phyloP scores from a whole-genome alignment of 1,284 basidiomycete genomes.

The Schizophyllum amplum region DNA sequence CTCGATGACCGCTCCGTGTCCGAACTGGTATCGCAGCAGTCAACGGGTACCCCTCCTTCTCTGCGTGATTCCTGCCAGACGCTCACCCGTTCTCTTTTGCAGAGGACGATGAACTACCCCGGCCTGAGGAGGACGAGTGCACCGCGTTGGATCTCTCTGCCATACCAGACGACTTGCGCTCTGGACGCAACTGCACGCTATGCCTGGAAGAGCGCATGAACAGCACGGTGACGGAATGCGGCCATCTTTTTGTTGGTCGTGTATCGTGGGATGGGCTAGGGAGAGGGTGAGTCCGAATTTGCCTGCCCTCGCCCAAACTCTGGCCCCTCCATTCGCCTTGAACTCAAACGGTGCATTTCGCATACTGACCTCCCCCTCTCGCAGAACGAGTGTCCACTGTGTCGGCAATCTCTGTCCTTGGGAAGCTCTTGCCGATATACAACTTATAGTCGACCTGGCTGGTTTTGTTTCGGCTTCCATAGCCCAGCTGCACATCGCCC shows the following conservation, averaged over 20 bases:
- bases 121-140: constrained; percentile 56
- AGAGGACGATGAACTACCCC: constrained; percentile 43
- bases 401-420: constrained; percentile 72
- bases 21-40: constrained; percentile 36
- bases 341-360: too few relatives aligned
- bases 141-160: constrained; percentile 53
- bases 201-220: constrained; percentile 79
- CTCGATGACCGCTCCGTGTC: constrained; percentile 62
- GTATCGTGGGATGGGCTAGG: constrained; percentile 81
- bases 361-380: constrained; percentile 9
- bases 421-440: constrained; percentile 72
- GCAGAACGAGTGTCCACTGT: constrained; percentile 79
- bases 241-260: constrained; percentile 94
- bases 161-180: constrained; percentile 44
- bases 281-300: constrained; percentile 79
- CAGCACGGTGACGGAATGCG: constrained; percentile 86
- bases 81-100: constrained; percentile 16
- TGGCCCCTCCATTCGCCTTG: too few relatives aligned
- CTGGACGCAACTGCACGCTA: constrained; percentile 73
- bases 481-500: neutral
- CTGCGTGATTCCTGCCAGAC: neutral
- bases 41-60: neutral
- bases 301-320: too few relatives aligned
- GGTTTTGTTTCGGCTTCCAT: neutral
- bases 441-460: constrained; percentile 54